Conservation (phyloP, 192 early-diverging fungal species). For the Glomus cerebriforme region DNA sequence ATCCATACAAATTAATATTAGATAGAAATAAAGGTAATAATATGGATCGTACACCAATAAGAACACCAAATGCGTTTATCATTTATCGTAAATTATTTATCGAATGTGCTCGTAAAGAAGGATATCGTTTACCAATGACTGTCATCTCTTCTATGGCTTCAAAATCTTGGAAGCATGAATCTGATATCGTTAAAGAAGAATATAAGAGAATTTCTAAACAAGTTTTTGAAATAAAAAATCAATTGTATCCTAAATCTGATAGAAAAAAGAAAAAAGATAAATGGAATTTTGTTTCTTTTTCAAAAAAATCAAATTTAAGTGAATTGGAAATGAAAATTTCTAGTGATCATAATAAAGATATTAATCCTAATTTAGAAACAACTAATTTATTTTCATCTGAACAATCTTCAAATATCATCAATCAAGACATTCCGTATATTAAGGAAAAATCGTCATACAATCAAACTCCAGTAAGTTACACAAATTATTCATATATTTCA, state of each 20-base stretch:
- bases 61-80: constrained; percentile 12
- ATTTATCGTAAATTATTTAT: not conserved
- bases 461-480: not conserved
- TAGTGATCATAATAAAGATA: not conserved
- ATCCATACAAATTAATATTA: not conserved
- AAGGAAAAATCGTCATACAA: not conserved
- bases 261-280: not conserved
- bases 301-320: not conserved
- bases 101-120: not conserved
- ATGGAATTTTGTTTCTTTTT: not conserved
- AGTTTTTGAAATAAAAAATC: not conserved
- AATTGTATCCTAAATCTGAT: not conserved
- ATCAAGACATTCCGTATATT: too few species aligned
- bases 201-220: not conserved
- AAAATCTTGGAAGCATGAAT: not conserved
- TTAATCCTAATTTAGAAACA: not conserved
- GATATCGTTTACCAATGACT: constrained; percentile 17
- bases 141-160: constrained; percentile 16
- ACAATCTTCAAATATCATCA: too few species aligned
- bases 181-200: not conserved
- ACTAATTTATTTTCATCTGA: not conserved
- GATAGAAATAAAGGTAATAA: not conserved
- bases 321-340: not conserved
- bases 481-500: not conserved
- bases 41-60: not conserved